These are phyloP conservation scores for Flaveria brownii DNA, from an alignment of 129 eudicot genomes.

Conservation along the genomic window DNA sequence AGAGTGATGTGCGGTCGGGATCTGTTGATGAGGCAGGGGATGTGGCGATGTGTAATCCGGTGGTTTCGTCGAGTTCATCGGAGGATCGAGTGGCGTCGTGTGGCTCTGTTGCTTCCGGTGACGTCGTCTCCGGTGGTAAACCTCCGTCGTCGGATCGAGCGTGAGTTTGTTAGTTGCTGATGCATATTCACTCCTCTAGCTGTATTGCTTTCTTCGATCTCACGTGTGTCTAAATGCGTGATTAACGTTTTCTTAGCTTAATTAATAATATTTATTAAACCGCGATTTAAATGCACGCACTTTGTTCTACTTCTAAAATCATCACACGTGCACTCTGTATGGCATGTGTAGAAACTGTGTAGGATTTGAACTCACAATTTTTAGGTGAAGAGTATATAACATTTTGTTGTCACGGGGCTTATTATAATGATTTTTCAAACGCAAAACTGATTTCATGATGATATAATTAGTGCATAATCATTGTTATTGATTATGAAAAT, in stretches of 20 bases:
- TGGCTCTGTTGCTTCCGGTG: slow-evolving; percentile 40
- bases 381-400: no score
- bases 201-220: slow-evolving; percentile 14
- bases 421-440: background rate
- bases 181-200: slow-evolving; percentile 8
- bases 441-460: slow-evolving; percentile 1
- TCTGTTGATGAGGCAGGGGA: slow-evolving; percentile 36
- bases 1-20: slow-evolving; percentile 25
- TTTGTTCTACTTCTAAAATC: no score
- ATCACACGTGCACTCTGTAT: no score
- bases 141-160: slow-evolving; percentile 46
- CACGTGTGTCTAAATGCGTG: slow-evolving; percentile 21
- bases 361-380: no score
- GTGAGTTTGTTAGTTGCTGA: slow-evolving; percentile 50
- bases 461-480: slow-evolving; percentile 1
- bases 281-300: no score
- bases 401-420: no score
- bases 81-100: slow-evolving; percentile 60
- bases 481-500: background rate
- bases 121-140: slow-evolving; percentile 33
- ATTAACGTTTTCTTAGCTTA: background rate
- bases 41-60: slow-evolving; percentile 36
- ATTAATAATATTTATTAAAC: no score
- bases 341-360: no score
- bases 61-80: slow-evolving; percentile 59